A percentile compares a stretch with the other conserved stretches of the same genome.
Conservation (phyloP, 176 grass and related monocot species). For the Juncus inflexus region DNA sequence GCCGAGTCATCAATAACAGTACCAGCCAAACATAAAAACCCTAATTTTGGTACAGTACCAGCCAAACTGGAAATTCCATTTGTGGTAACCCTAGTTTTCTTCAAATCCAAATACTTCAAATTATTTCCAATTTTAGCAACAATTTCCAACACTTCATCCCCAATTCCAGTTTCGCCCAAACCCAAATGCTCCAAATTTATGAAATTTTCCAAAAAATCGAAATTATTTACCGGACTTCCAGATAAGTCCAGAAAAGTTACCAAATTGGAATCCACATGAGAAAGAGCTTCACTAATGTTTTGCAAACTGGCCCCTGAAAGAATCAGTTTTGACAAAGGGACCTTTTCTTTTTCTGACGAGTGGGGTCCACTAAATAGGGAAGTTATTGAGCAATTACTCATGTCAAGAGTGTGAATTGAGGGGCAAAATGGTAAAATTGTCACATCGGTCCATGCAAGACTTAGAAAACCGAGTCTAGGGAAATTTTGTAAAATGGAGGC, state of each 20-base stretch:
- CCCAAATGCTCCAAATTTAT: slow-evolving; percentile 58
- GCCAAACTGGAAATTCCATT: slow-evolving; percentile 46
- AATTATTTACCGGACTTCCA: slow-evolving; percentile 35
- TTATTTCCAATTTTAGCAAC: slow-evolving; percentile 54
- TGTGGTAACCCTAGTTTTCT: slow-evolving; percentile 50
- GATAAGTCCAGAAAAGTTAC: slow-evolving; percentile 61
- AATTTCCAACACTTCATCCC: slow-evolving; percentile 50
- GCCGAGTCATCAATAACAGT: slow-evolving; percentile 77
- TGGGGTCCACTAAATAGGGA: slow-evolving; percentile 46
- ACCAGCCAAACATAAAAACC: slow-evolving; percentile 53
- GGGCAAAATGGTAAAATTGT: slow-evolving; percentile 46
- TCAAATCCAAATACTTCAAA: slow-evolving; percentile 70
- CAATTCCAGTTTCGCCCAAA: slow-evolving; percentile 50
- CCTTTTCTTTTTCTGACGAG: slow-evolving; percentile 23
- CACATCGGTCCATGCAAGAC: slow-evolving; percentile 71
- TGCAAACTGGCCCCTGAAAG: slow-evolving; percentile 28
- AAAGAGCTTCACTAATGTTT: slow-evolving; percentile 52
- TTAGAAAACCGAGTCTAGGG: slow-evolving; percentile 61
- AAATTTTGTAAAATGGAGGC: slow-evolving; percentile 45
- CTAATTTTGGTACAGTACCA: slow-evolving; percentile 59
- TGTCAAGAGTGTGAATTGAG: slow-evolving; percentile 50
- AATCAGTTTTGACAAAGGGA: slow-evolving; percentile 47
- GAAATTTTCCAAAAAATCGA: slow-evolving; percentile 55
- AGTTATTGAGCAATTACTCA: slow-evolving; percentile 70
- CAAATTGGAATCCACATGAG: slow-evolving; percentile 40